These are phyloP conservation scores for Cornus florida DNA, from an alignment of 148 eudicot genomes.

Conservation along the genomic window DNA sequence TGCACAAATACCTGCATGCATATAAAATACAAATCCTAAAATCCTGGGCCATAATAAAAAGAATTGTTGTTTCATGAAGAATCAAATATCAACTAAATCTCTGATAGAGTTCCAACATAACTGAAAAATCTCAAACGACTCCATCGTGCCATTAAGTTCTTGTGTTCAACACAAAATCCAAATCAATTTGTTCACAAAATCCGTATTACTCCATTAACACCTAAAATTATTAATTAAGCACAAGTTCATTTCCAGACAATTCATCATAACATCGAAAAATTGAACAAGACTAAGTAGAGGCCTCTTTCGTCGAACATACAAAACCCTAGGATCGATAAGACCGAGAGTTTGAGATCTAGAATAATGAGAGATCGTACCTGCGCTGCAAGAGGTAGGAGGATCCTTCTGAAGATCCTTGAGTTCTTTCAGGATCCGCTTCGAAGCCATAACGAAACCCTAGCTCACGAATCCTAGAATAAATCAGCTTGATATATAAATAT, in stretches of 20 bases:
- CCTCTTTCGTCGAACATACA: neutral
- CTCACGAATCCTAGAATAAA: constrained; percentile 26
- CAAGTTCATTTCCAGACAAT: neutral
- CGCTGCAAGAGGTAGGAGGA: constrained; percentile 44
- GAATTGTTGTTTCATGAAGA: neutral
- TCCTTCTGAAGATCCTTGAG: constrained; percentile 43
- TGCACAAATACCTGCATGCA: neutral
- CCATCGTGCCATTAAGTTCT: neutral
- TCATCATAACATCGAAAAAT: neutral
- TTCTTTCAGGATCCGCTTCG: constrained; percentile 43
- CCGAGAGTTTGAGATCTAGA: neutral
- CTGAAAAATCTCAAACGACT: neutral
- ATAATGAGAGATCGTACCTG: constrained; percentile 22
- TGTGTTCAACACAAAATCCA: neutral
- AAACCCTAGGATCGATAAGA: neutral
- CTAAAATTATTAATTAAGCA: neutral
- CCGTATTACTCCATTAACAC: neutral
- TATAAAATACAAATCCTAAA: neutral
- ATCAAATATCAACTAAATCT: too few species aligned
- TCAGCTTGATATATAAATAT: neutral
- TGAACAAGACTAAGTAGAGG: neutral
- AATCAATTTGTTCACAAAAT: neutral
- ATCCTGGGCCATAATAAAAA: neutral
- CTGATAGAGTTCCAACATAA: too few species aligned
- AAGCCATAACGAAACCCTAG: constrained; percentile 35